Conservation (phyloP, 306 rosid species). For the Prunus mira region DNA sequence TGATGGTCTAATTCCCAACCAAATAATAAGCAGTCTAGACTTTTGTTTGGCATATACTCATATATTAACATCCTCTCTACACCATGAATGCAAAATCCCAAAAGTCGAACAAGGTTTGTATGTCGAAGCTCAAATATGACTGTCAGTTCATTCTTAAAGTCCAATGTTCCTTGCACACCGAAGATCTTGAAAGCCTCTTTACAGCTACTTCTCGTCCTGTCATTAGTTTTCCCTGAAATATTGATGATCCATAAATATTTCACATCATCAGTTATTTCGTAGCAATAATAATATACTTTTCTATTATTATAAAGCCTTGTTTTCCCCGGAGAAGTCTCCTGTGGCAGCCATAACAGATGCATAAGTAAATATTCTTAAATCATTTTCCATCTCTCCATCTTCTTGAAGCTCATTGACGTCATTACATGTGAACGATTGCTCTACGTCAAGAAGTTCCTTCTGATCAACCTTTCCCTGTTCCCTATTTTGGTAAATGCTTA, state of each 20-base stretch:
- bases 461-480: not conserved
- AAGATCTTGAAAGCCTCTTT: slow-evolving; percentile 3
- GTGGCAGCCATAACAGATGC: not conserved
- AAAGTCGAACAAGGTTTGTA: slow-evolving; percentile 12
- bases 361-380: not conserved
- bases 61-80: no score
- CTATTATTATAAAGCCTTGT: not conserved
- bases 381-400: not conserved
- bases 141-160: not conserved
- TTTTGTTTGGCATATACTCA: no score
- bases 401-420: not conserved
- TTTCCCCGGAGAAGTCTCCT: not conserved
- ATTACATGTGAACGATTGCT: not conserved
- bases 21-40: not conserved
- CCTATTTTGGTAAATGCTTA: not conserved
- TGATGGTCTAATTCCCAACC: not conserved
- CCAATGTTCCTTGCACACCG: not conserved
- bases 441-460: not conserved
- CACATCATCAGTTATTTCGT: not conserved
- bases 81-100: slow-evolving; percentile 5
- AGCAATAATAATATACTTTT: not conserved
- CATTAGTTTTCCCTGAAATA: not conserved
- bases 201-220: not conserved
- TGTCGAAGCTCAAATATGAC: not conserved
- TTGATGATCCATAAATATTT: not conserved